Percentiles rank a stretch among this genome's conserved stretches.
phyloP scores from a whole-genome alignment of 75 land plant species.

The Chamaecyparis obtusa region DNA sequence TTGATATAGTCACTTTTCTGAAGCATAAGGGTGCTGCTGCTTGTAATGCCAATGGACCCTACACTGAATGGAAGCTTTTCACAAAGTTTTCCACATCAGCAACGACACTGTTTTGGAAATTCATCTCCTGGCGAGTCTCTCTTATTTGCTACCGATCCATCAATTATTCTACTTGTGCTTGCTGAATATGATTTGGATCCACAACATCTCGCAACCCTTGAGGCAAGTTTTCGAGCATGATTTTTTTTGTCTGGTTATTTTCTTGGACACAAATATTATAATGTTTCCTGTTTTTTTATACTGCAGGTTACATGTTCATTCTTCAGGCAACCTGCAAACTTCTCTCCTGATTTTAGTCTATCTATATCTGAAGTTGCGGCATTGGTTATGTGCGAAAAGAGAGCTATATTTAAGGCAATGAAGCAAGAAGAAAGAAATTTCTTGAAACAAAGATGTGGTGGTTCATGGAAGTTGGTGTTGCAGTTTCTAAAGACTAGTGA shows the following conservation, averaged over 20 bases:
- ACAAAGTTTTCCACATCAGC: slow-evolving; percentile 35
- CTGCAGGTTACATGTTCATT: slow-evolving; percentile 76
- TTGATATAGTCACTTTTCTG: not conserved
- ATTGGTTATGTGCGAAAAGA: slow-evolving; percentile 70
- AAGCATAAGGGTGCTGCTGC: not conserved
- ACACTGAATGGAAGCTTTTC: slow-evolving; percentile 41
- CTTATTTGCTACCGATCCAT: slow-evolving; percentile 63
- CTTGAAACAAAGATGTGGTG: slow-evolving; percentile 67
- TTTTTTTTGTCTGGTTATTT: not conserved
- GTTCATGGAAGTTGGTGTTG: slow-evolving; percentile 80
- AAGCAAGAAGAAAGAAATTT: slow-evolving; percentile 38
- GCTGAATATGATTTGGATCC: slow-evolving; percentile 68
- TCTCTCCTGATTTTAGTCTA: slow-evolving; percentile 52
- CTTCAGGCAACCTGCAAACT: slow-evolving; percentile 74
- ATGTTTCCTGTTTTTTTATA: not conserved
- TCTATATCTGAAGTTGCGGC: slow-evolving; percentile 84
- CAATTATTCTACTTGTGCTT: slow-evolving; percentile 81
- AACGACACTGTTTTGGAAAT: slow-evolving; percentile 62
- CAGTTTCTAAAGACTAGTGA: slow-evolving; percentile 72
- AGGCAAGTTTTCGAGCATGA: slow-evolving; percentile 44
- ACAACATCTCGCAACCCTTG: slow-evolving; percentile 76
- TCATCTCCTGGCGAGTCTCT: slow-evolving; percentile 78
- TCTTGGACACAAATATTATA: not conserved
- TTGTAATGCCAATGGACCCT: slow-evolving; percentile 39
- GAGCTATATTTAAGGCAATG: slow-evolving; percentile 72